Evolutionary conservation across 805 yeast genomes (phyloP).

Genomic region (Metschnikowia baotianmanensis): DNA sequence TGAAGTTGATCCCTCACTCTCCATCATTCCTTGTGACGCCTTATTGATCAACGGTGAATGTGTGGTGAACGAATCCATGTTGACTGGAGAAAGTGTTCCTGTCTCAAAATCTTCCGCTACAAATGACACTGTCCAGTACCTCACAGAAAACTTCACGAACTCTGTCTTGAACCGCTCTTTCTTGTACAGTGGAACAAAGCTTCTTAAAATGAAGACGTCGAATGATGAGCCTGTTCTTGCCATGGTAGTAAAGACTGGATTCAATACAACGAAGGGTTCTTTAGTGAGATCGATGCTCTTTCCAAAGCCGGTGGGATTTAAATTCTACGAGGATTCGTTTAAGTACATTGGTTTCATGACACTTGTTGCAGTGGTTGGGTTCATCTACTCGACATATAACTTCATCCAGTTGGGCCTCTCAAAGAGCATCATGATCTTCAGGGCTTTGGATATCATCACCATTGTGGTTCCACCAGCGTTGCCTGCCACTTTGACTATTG

Average conservation of each 20-base stretch:
- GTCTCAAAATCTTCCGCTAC: conserved; percentile 76
- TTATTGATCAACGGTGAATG: conserved; percentile 86
- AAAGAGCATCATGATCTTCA: conserved; percentile 64
- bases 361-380: conserved; percentile 78
- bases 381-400: conserved; percentile 75
- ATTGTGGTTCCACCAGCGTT: conserved; percentile 98
- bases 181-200: conserved; percentile 84
- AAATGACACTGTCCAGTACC: conserved; percentile 54
- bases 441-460: conserved; percentile 92
- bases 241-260: conserved; percentile 84
- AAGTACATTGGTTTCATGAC: conserved; percentile 96
- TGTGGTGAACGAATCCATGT: conserved; percentile 95
- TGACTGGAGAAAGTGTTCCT: conserved; percentile 98
- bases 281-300: conserved; percentile 92
- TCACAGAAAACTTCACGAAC: conserved; percentile 62
- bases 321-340: conserved; percentile 91
- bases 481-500: conserved; percentile 96
- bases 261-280: conserved; percentile 93
- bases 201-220: conserved; percentile 76
- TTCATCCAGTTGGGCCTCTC: conserved; percentile 77
- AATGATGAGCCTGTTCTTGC: conserved; percentile 80
- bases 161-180: conserved; percentile 70
- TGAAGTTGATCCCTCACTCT: conserved; percentile 83
- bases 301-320: conserved; percentile 92
- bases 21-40: conserved; percentile 84